A percentile compares a stretch with the other conserved stretches of the same genome.
phyloP scores from a whole-genome alignment of 306 rosid genomes.

The Quercus glauca region DNA sequence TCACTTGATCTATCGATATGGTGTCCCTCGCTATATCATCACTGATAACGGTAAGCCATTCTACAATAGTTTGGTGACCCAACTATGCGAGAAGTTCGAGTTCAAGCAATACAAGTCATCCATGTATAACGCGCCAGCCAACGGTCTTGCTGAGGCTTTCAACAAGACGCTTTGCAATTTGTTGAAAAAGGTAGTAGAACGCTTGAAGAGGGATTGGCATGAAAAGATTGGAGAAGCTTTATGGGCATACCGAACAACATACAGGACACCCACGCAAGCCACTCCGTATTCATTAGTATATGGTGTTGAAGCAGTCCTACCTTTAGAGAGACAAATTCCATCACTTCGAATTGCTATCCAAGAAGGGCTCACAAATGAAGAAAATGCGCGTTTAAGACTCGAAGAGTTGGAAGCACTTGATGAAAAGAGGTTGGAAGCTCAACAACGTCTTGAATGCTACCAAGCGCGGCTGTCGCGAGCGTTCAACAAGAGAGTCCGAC shows the following conservation, averaged over 20 bases:
- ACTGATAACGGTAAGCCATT: neutral
- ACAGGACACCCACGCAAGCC: neutral
- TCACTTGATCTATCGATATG: neutral
- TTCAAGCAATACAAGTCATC: neutral
- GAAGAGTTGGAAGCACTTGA: neutral
- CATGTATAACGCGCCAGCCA: neutral
- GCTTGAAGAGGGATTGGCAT: neutral
- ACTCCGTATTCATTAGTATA: neutral
- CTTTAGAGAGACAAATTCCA: neutral
- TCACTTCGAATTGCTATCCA: neutral
- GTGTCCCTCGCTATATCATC: neutral
- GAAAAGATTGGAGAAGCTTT: neutral
- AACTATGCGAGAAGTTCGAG: no score
- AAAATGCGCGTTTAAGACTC: neutral
- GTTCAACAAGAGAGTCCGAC: no score
- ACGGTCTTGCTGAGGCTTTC: neutral
- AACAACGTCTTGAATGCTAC: neutral
- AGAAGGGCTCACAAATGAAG: neutral
- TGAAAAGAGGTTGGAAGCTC: neutral
- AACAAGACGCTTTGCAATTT: neutral
- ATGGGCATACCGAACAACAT: neutral
- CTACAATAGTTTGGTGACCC: no score
- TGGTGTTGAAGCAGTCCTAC: neutral
- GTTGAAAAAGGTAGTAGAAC: neutral
- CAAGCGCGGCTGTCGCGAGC: no score